Evolutionary conservation across 1,139 yeast genomes (phyloP), one percentile per base, ranked within the genome.

Genomic region (Suhomyces atakaporum): DNA sequence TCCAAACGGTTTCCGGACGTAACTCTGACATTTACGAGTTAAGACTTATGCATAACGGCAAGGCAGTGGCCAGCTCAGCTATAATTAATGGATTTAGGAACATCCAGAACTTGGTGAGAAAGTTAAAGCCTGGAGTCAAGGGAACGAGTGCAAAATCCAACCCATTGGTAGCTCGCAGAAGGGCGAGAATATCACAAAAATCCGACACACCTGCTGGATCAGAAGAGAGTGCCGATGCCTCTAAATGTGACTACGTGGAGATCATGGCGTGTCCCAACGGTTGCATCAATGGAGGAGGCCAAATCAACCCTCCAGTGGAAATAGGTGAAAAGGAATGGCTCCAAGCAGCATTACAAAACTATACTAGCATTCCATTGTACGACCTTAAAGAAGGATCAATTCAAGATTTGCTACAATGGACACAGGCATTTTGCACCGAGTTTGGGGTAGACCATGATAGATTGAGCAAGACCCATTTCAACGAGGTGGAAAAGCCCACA

Each of bases 191-290:
- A 27, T 38, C 44, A 4, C 37, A 36, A 16, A 52, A 53, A 14
- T 54, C 58, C 15, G 12, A 16, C 21, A 25, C 33, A 10, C 12
- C 34, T 32, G 39, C 37, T n/a, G 39, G 33, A 29, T 9, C 33
- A 16, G 59, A 66, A 3, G 71, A 62, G 26, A 31, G 44, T 1
- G 79, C 81, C 0, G 92, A 85, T 46, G 83, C 92, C 1, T 62
- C 77, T 13, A 72, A 68, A 30, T 83, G 87, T 51, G 95, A 88
- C 46, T 87, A 85, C 51, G 88, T 92, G 4, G 98, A 92, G 53
- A 85, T 92, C 24, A 90, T 89, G 97, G 98, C 98, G 1, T 92
- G 98, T 58, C 98, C 98, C 3, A 88, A 87, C 25, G 99, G 98
- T 1, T 92, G 98, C 54, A 85, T 90, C 40, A 92, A 92, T 54